Conservation (phyloP, 2,329 filamentous ascomycete genomes). For the Aspergillus pseudoterreus region DNA sequence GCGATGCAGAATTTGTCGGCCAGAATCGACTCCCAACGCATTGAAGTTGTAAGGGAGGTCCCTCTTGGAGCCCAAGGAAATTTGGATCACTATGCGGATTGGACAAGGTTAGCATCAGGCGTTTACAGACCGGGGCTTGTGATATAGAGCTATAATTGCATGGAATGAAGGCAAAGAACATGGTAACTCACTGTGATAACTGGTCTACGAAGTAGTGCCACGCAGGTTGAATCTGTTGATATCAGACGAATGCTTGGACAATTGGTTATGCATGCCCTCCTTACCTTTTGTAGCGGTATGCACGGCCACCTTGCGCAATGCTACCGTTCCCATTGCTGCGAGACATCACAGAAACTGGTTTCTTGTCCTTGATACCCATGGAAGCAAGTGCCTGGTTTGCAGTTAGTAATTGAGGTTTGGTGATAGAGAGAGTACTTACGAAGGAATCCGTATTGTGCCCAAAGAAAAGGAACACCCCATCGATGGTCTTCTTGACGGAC, state of each 20-base stretch:
- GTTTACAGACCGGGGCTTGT: too few relatives aligned
- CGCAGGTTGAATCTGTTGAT: too few relatives aligned
- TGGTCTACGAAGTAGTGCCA: background rate
- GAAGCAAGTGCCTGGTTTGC: slow-evolving; percentile 67
- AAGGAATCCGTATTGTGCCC: slow-evolving; percentile 92
- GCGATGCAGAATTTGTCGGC: too few relatives aligned
- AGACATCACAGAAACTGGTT: slow-evolving; percentile 83
- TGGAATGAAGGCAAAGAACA: too few relatives aligned
- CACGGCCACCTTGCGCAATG: slow-evolving; percentile 47
- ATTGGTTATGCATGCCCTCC: background rate
- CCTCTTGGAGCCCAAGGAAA: too few relatives aligned
- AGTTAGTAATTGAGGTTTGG: slow-evolving; percentile 2
- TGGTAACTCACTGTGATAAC: background rate
- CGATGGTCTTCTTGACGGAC: slow-evolving; percentile 76
- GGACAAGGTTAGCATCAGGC: too few relatives aligned
- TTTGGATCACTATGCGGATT: too few relatives aligned
- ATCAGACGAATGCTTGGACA: background rate
- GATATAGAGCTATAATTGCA: too few relatives aligned
- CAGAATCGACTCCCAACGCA: too few relatives aligned
- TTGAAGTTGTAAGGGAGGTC: too few relatives aligned
- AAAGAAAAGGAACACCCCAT: slow-evolving; percentile 82
- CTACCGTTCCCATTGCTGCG: slow-evolving; percentile 56
- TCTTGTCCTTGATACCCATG: slow-evolving; percentile 74
- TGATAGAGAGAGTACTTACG: slow-evolving; percentile 34
- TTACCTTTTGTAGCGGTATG: slow-evolving; percentile 27